Conservation (phyloP, 192 early-diverging fungal species). For the Gonapodya sp. region DNA sequence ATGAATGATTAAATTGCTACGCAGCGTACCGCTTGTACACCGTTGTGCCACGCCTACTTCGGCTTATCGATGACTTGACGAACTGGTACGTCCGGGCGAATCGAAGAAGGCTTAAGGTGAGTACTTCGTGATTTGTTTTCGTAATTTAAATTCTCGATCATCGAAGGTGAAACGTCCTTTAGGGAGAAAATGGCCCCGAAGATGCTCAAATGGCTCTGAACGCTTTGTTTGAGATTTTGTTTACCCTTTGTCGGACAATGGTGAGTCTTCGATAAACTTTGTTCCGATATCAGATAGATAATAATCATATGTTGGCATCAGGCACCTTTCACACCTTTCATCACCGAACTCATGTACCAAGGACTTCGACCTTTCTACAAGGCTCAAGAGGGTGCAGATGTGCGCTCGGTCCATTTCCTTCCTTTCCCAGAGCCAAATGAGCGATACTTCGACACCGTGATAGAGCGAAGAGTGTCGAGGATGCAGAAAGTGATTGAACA, state of each 20-base stretch:
- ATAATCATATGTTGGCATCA: constrained; percentile 12
- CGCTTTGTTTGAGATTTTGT: constrained; percentile 90
- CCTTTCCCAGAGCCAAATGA: constrained; percentile 83
- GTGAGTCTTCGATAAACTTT: constrained; percentile 26
- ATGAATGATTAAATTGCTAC: not conserved
- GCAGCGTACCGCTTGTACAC: constrained; percentile 92
- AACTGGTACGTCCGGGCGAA: constrained; percentile 99
- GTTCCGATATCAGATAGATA: constrained; percentile 8
- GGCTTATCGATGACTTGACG: constrained; percentile 86
- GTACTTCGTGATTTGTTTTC: not conserved
- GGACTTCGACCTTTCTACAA: not conserved
- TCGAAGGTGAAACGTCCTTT: not conserved
- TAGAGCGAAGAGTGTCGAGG: constrained; percentile 87
- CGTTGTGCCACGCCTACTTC: constrained; percentile 84
- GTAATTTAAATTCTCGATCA: not conserved
- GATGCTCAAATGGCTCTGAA: constrained; percentile 81
- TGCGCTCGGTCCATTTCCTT: constrained; percentile 88
- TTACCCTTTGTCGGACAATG: constrained; percentile 84
- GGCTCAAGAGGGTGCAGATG: constrained; percentile 33
- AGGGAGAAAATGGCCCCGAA: constrained; percentile 78
- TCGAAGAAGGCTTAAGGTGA: constrained; percentile 77
- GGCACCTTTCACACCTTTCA: constrained; percentile 93
- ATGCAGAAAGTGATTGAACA: constrained; percentile 97
- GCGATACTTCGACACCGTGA: constrained; percentile 91
- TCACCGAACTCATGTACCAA: constrained; percentile 96